A percentile compares a stretch with the other conserved stretches of the same genome.
These are phyloP conservation scores for Sugiyamaella sp. DNA, from an alignment of 1,139 yeast species.

Conservation along the genomic window DNA sequence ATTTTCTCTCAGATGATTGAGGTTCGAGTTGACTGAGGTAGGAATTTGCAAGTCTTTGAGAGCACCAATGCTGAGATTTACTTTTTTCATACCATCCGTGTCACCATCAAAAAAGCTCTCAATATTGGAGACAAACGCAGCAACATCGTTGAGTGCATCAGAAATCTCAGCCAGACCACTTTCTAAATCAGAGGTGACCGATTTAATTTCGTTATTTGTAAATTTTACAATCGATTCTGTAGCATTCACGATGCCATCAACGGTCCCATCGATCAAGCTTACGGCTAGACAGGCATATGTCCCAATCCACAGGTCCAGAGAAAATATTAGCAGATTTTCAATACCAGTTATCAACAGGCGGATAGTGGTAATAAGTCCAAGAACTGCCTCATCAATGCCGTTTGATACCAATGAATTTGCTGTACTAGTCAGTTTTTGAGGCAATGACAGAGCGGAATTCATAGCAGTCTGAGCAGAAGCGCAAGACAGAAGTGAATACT, in stretches of 20 bases:
- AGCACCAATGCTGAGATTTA: conserved; percentile 61
- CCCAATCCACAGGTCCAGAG: conserved; percentile 74
- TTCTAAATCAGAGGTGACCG: conserved; percentile 61
- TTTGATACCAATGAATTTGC: conserved; percentile 56
- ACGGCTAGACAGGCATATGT: conserved; percentile 83
- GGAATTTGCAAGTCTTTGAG: conserved; percentile 68
- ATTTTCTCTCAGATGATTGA: conserved; percentile 49
- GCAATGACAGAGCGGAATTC: conserved; percentile 51
- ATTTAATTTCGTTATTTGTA: conserved; percentile 62
- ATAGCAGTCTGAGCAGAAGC: conserved; percentile 51
- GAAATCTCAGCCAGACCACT: conserved; percentile 59
- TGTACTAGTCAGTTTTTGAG: conserved; percentile 57
- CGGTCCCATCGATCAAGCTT: conserved; percentile 72
- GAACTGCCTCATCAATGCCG: conserved; percentile 52
- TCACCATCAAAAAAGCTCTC: conserved; percentile 59
- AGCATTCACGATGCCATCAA: conserved; percentile 72
- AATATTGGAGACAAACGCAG: conserved; percentile 46
- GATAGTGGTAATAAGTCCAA: conserved; percentile 48
- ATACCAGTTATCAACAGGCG: conserved; percentile 56
- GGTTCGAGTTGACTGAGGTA: conserved; percentile 54
- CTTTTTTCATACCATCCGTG: conserved; percentile 41
- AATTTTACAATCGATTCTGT: conserved; percentile 61
- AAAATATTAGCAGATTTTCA: conserved; percentile 63
- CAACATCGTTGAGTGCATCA: conserved; percentile 49
- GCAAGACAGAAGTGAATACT: conserved; percentile 46